These are phyloP conservation scores for Phytophthora pisi DNA, from an alignment of 352 stramenopile species.

Conservation along the genomic window DNA sequence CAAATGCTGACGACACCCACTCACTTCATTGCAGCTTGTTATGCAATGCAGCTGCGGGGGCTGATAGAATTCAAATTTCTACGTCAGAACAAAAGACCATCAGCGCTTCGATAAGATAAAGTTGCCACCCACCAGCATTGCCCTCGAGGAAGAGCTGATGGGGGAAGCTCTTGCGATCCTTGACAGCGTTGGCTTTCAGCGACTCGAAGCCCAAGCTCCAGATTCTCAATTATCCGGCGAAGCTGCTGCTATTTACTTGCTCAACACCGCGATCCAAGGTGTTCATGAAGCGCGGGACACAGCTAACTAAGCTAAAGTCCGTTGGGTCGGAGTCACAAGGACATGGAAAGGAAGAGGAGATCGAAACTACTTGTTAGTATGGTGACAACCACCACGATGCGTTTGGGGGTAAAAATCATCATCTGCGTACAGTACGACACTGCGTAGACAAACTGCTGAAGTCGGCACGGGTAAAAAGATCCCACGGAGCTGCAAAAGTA, in stretches of 20 bases:
- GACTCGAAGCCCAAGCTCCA: conserved; percentile 1
- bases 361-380: no score
- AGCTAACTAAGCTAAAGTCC: neutral
- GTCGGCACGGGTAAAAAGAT: neutral
- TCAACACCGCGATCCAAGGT: conserved; percentile 14
- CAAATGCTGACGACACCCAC: no score
- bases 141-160: conserved; percentile 14
- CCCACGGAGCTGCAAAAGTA: neutral
- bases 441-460: neutral
- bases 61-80: conserved; percentile 10
- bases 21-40: no score
- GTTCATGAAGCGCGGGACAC: neutral
- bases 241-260: conserved; percentile 12
- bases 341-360: neutral
- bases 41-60: no score
- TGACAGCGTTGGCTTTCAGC: conserved; percentile 18
- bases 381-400: no score
- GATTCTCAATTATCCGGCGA: neutral
- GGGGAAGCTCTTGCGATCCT: conserved; percentile 27
- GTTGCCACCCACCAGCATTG: neutral
- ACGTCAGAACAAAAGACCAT: neutral
- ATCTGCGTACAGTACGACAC: neutral
- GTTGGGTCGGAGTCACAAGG: no score
- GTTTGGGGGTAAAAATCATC: neutral
- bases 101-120: neutral